phyloP scores from a whole-genome alignment of 441 rosid species.

The Codiaeum variegatum region DNA sequence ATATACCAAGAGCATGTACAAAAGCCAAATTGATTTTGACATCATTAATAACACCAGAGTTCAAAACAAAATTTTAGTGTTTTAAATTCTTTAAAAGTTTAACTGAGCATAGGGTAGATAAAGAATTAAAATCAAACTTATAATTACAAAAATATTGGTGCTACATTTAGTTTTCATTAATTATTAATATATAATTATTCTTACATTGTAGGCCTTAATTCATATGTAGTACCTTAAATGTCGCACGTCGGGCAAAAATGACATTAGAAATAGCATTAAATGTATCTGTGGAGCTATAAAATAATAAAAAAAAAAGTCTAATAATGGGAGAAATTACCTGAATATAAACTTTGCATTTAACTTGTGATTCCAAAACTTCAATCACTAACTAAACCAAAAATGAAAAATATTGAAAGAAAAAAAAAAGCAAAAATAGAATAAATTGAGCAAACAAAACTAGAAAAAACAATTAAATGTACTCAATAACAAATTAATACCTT shows the following conservation, averaged over 20 bases:
- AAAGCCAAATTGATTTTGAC: no score
- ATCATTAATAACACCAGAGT: no score
- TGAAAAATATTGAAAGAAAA: constrained; percentile 4
- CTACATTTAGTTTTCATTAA: no score
- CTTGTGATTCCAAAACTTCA: constrained; percentile 82
- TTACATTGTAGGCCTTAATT: constrained; percentile 13
- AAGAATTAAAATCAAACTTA: no score
- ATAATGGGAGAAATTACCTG: constrained; percentile 42
- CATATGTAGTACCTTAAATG: constrained; percentile 58
- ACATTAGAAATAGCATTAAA: constrained; percentile 81
- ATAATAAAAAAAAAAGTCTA: background rate
- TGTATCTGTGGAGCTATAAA: no score
- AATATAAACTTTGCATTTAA: constrained; percentile 85
- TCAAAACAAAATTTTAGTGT: no score
- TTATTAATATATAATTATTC: no score
- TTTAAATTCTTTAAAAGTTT: no score
- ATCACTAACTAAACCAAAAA: constrained; percentile 66
- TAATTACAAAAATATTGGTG: no score
- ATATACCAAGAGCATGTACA: no score
- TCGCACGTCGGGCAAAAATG: constrained; percentile 78
- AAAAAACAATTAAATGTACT: background rate
- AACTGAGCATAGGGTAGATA: no score
- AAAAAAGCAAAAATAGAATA: constrained; percentile 1
- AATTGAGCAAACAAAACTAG: background rate
- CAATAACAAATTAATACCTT: constrained; percentile 43